phyloP scores from a whole-genome alignment of 2,329 filamentous ascomycete genomes.

The Sordariomycetes sp. region DNA sequence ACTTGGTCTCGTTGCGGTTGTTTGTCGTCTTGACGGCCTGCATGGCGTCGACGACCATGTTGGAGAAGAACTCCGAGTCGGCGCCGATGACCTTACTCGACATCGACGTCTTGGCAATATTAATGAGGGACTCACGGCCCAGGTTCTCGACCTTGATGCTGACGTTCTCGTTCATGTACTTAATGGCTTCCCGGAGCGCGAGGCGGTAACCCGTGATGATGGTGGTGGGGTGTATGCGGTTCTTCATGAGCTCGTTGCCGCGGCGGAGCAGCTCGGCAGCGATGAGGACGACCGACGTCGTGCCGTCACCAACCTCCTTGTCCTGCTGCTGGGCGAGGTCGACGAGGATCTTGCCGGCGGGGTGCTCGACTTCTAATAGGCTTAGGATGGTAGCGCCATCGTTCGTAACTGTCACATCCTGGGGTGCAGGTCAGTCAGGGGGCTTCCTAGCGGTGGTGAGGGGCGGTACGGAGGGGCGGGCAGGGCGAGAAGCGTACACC shows the following conservation, averaged over 20 bases:
- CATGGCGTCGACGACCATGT: constrained; percentile 96
- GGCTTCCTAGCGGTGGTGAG: constrained; percentile 9
- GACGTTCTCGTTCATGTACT: constrained; percentile 98
- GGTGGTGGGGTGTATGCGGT: constrained; percentile 98
- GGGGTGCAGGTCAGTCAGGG: constrained; percentile 3
- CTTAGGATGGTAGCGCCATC: constrained; percentile 95
- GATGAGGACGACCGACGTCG: constrained; percentile 94
- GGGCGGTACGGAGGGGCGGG: constrained; percentile 6
- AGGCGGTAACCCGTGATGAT: constrained; percentile 98
- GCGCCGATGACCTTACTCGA: constrained; percentile 96
- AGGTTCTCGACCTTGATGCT: constrained; percentile 90
- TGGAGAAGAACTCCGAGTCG: constrained; percentile 92
- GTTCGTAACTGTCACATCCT: constrained; percentile 98
- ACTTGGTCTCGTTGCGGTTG: constrained; percentile 82
- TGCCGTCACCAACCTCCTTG: constrained; percentile 97
- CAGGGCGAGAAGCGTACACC: constrained; percentile 44
- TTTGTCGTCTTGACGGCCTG: constrained; percentile 88
- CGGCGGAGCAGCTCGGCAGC: constrained; percentile 86
- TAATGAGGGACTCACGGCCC: constrained; percentile 79
- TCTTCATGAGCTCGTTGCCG: constrained; percentile 98
- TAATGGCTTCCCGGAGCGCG: constrained; percentile 87
- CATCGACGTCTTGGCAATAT: constrained; percentile 98
- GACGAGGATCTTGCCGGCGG: constrained; percentile 94
- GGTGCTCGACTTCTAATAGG: constrained; percentile 93
- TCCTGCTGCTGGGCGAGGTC: constrained; percentile 97